Evolutionary conservation across 2,329 filamentous ascomycete species (phyloP).

Genomic region (Verticillium isaacii): DNA sequence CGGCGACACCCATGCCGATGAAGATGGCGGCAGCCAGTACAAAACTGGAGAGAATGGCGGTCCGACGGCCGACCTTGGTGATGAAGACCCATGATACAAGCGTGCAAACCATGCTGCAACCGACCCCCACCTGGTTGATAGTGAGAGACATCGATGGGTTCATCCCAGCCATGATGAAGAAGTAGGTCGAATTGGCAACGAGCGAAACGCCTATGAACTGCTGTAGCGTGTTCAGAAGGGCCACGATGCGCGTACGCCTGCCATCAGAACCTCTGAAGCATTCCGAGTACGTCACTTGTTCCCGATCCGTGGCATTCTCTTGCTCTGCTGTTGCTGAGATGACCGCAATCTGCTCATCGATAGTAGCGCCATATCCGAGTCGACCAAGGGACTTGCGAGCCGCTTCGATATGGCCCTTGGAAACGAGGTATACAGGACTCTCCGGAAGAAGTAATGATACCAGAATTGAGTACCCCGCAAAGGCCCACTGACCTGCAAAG

Average conservation of each 20-base stretch:
- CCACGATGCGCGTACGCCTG: not conserved
- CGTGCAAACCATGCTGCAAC: not conserved
- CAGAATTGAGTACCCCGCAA: not conserved
- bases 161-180: not conserved
- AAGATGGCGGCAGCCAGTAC: not conserved
- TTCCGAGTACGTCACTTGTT: not conserved
- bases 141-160: not conserved
- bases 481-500: slow-evolving; percentile 7
- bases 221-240: not conserved
- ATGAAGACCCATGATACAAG: not conserved
- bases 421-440: slow-evolving; percentile 2
- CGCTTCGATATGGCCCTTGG: not conserved
- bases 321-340: not conserved
- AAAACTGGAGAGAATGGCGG: not conserved
- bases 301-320: not conserved
- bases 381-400: not conserved
- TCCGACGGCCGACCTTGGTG: not conserved
- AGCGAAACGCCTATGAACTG: not conserved
- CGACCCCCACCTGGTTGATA: not conserved
- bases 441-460: not conserved
- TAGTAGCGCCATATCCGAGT: not conserved
- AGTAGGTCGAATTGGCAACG: not conserved
- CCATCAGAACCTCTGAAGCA: slow-evolving; percentile 1
- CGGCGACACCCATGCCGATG: not conserved
- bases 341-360: not conserved